These are phyloP conservation scores for Firmiana major DNA, from an alignment of 345 rosid genomes.

Conservation along the genomic window DNA sequence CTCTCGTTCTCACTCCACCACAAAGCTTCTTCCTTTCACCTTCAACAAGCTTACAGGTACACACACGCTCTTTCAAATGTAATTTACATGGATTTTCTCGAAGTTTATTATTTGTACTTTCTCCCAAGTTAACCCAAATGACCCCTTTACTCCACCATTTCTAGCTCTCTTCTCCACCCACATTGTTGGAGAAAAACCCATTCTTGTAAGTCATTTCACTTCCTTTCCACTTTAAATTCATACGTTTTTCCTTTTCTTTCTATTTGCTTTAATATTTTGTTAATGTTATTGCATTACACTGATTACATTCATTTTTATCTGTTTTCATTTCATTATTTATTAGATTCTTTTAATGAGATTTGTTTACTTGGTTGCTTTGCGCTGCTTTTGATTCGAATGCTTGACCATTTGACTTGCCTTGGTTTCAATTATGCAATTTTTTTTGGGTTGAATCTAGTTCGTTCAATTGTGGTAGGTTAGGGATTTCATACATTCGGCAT, in stretches of 20 bases:
- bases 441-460: not conserved
- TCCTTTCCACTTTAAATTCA: not conserved
- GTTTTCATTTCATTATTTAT: not conserved
- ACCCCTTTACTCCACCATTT: slow-evolving; percentile 23
- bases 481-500: slow-evolving; percentile 30
- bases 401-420: not conserved
- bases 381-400: not conserved
- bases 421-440: not conserved
- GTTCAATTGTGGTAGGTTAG: not conserved
- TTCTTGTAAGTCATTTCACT: slow-evolving; percentile 50
- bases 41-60: slow-evolving; percentile 26
- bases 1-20: slow-evolving; percentile 11
- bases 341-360: not conserved
- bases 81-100: not conserved
- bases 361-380: not conserved
- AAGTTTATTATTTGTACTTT: not conserved
- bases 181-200: slow-evolving; percentile 33
- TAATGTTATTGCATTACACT: not conserved
- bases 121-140: slow-evolving; percentile 29
- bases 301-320: not conserved
- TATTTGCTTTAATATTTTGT: no score
- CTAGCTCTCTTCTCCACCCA: slow-evolving; percentile 7
- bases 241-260: not conserved
- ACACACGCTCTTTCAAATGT: not conserved
- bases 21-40: slow-evolving; percentile 18